These are phyloP conservation scores for Paecilomyces niveus DNA, from an alignment of 2,329 filamentous ascomycete genomes.

Conservation along the genomic window DNA sequence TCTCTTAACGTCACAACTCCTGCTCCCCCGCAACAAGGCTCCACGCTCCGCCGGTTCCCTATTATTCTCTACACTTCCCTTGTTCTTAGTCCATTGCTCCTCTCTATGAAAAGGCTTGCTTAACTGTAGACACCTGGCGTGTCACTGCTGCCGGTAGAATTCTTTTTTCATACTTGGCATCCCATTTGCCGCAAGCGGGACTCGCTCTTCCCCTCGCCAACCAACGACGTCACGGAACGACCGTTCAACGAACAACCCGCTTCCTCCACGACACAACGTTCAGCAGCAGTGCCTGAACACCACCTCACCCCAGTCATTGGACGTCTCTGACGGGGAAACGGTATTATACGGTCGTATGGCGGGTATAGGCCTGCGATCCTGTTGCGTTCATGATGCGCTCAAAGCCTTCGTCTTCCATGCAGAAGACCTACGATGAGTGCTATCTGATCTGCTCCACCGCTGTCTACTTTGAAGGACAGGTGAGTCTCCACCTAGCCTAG, in stretches of 20 bases:
- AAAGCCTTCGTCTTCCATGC: constrained; percentile 65
- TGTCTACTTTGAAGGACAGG: constrained; percentile 91
- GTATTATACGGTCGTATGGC: constrained; percentile 12
- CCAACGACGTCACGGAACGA: constrained; percentile 28
- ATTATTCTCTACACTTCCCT: neutral
- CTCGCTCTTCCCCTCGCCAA: neutral
- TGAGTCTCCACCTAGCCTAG: constrained; percentile 31
- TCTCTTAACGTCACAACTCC: neutral
- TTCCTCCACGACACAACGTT: neutral
- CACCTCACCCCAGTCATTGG: neutral
- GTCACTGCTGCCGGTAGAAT: no score
- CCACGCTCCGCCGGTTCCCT: neutral
- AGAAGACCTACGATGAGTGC: constrained; percentile 97
- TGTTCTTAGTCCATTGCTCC: neutral
- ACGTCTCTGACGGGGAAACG: neutral
- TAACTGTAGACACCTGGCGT: no score
- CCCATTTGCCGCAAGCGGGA: constrained; percentile 12
- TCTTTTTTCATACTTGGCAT: neutral
- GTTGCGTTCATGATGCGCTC: constrained; percentile 41
- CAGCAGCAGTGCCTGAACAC: neutral
- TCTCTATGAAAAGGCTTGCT: no score
- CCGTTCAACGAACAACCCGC: constrained; percentile 4
- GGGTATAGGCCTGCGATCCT: constrained; percentile 15
- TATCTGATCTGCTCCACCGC: constrained; percentile 93
- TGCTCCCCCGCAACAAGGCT: neutral